phyloP scores from a whole-genome alignment of 1,284 basidiomycete genomes.

The Marasmius tenuissimus region DNA sequence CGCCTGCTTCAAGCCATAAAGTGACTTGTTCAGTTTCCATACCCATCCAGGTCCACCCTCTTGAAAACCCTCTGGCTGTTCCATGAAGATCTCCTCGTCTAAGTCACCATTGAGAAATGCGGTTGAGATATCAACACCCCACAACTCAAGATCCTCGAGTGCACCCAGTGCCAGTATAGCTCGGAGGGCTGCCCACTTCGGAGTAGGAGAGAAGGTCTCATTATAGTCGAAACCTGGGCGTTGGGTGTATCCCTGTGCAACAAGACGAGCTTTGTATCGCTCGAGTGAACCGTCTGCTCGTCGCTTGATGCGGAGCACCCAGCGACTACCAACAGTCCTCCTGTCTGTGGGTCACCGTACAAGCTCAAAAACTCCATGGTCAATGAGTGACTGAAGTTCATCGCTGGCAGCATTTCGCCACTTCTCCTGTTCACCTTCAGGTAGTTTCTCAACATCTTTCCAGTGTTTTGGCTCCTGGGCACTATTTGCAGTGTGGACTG shows the following conservation, averaged over 20 bases:
- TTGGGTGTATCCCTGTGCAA: conserved; percentile 42
- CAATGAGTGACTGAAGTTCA: conserved; percentile 11
- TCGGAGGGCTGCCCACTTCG: conserved; percentile 25
- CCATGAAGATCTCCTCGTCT: conserved; percentile 20
- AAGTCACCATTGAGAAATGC: conserved; percentile 30
- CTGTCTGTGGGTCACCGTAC: conserved; percentile 11
- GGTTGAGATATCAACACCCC: conserved; percentile 25
- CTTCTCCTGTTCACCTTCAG: conserved; percentile 9
- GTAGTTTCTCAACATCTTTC: too few relatives aligned
- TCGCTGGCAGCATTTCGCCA: conserved; percentile 12
- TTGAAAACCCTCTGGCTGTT: conserved; percentile 18
- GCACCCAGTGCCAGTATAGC: conserved; percentile 28
- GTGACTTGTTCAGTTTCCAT: conserved; percentile 5
- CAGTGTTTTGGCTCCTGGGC: conserved; percentile 10
- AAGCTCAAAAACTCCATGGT: conserved; percentile 11
- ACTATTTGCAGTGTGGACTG: conserved; percentile 6
- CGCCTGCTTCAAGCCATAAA: conserved; percentile 31
- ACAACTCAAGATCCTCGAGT: conserved; percentile 16
- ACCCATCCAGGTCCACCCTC: conserved; percentile 10
- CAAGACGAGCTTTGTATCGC: conserved; percentile 35
- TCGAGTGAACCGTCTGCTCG: conserved; percentile 26
- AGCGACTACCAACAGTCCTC: conserved; percentile 10
- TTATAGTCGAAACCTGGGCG: conserved; percentile 37
- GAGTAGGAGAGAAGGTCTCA: conserved; percentile 34
- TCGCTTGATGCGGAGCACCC: conserved; percentile 35